Base-by-base conservation (phyloP, 305 asterid genomes). In the Fraxinus latifolia region DNA sequence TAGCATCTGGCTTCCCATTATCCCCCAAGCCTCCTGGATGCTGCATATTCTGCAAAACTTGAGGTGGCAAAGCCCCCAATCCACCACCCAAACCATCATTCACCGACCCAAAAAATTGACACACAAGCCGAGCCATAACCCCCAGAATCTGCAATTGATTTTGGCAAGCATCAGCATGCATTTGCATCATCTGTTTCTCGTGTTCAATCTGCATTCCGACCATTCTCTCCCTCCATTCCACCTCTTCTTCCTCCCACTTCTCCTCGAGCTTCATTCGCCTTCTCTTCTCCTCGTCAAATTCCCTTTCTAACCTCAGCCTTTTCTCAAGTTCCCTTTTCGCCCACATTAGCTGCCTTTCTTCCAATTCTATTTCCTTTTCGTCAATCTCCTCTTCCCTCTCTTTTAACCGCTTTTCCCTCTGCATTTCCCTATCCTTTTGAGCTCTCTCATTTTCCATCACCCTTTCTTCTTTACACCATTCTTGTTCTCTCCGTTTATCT, bases 111-210 rank as follows among this genome's bases (percentile, higher is more conserved):
- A 93, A 92, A 80, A 89, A 91, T 76, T 95, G 99, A 80, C 96
- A 92, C 17, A 91, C 80, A 8, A 95, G 87, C 72, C 99, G 83
- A 77, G 96, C 89, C 79, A 91, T 84, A 2, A 88, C 88, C 21
- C 97, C 96, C 0, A 95, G 88, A 83, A 95, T 84, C 89, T 95
- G 98, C 85, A 93, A 67, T 73, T 95, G 99, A 77, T 91, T 94
- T 87, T 95, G 99, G 89, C 96, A 94, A 81, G 97, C 87, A 81
- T 94, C 96, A 14, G 97, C 93, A 33, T 94, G 97, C 92, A 95
- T 89, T 85, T 94, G 98, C 92, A 94, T 91, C 96, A 95, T 92
- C 86, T 91, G 96, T 84, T 92, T 95, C 91, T 95, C 98, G 44
- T 95, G 97, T 74, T 93, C 97, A 27, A 93, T 87, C 84, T 94